A percentile compares a stretch with the other conserved stretches of the same genome.
Evolutionary conservation across 495 filamentous ascomycete species (phyloP).

Genomic region (Pyrenopolyporus hunteri): DNA sequence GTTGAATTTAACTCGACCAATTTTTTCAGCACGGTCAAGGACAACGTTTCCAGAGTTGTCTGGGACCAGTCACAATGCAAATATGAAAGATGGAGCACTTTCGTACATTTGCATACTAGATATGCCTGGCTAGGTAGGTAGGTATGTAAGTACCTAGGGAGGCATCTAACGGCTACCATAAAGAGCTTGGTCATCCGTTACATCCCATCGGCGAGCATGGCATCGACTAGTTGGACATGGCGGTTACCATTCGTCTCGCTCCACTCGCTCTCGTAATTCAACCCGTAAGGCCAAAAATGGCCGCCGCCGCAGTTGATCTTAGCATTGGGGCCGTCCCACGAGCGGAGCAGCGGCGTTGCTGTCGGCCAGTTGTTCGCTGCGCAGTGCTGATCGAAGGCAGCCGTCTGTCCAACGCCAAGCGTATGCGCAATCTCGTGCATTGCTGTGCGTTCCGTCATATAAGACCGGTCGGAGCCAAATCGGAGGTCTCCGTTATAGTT

Average conservation of each 20-base stretch:
- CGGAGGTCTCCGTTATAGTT: conserved; percentile 53
- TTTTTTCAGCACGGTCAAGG: too few relatives aligned
- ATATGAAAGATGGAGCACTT: too few relatives aligned
- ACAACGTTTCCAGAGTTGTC: too few relatives aligned
- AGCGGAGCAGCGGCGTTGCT: conserved; percentile 44
- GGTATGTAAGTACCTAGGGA: too few relatives aligned
- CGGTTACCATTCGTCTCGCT: conserved; percentile 49
- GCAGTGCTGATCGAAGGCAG: conserved; percentile 46
- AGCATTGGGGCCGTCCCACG: conserved; percentile 46
- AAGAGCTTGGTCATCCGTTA: too few relatives aligned
- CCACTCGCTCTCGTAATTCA: conserved; percentile 52
- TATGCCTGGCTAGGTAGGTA: too few relatives aligned
- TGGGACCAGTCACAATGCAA: too few relatives aligned
- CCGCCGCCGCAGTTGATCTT: conserved; percentile 53
- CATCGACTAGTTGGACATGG: conserved; percentile 47
- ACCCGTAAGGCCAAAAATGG: conserved; percentile 52
- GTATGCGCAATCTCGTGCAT: conserved; percentile 55
- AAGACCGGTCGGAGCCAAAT: conserved; percentile 49
- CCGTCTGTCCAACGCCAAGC: conserved; percentile 50
- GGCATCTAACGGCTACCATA: too few relatives aligned
- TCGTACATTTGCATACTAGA: too few relatives aligned
- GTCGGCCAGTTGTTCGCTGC: conserved; percentile 46
- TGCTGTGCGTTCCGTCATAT: conserved; percentile 55
- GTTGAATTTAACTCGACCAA: too few relatives aligned
- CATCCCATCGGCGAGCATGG: conserved; percentile 43